Conservation (phyloP, 805 yeast species). For the Sugiyamaella boreocaroliniensis region DNA sequence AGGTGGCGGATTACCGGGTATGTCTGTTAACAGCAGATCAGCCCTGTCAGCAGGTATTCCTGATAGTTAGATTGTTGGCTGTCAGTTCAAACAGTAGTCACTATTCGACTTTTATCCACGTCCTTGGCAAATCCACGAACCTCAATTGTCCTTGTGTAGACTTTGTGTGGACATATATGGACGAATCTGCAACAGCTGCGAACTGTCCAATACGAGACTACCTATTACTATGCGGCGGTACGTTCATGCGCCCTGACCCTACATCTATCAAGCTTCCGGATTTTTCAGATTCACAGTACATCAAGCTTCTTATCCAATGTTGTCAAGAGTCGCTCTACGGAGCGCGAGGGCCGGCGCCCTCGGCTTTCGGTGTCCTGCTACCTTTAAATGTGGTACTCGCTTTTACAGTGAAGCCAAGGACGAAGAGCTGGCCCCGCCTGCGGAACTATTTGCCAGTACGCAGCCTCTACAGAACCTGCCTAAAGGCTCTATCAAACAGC, state of each 20-base stretch:
- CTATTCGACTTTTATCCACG: no score
- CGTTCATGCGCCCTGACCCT: no score
- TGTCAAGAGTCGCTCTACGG: not conserved
- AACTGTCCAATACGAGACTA: no score
- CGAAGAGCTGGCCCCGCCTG: not conserved
- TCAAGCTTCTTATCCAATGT: not conserved
- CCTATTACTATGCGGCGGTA: no score
- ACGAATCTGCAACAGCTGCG: not conserved
- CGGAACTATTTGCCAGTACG: not conserved
- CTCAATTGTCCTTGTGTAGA: no score
- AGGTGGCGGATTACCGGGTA: not conserved
- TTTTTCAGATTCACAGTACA: not conserved
- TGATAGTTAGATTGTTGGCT: no score
- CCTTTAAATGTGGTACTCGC: not conserved
- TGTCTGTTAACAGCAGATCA: no score
- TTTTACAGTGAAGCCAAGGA: not conserved
- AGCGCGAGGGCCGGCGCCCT: not conserved
- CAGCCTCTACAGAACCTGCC: not conserved
- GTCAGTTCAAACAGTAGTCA: no score
- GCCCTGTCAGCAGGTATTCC: no score
- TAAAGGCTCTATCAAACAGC: constrained; percentile 24
- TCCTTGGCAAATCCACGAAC: no score
- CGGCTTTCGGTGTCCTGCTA: not conserved
- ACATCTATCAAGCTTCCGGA: not conserved
- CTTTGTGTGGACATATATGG: no score